Conservation (phyloP, 345 rosid species). For the Cardiospermum halicacabum region DNA sequence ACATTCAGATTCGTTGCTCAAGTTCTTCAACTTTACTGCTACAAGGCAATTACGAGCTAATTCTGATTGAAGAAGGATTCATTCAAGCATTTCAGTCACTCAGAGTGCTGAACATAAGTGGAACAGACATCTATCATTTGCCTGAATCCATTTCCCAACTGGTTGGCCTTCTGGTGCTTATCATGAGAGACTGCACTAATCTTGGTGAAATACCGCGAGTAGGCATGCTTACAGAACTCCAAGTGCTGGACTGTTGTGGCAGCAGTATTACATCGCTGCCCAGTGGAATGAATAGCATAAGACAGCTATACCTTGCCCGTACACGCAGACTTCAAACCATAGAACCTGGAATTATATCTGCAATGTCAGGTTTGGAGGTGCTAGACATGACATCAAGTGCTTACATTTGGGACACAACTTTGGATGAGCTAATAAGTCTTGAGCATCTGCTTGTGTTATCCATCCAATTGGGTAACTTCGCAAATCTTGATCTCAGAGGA, state of each 20-base stretch:
- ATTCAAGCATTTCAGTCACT: slow-evolving; percentile 28
- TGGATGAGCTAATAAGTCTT: slow-evolving; percentile 22
- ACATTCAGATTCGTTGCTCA: slow-evolving; percentile 17
- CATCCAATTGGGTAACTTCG: slow-evolving; percentile 19
- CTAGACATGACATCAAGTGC: too few relatives aligned
- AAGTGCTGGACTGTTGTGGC: slow-evolving; percentile 34
- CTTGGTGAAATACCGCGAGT: slow-evolving; percentile 31
- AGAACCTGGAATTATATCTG: slow-evolving; percentile 21
- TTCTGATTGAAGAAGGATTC: slow-evolving; percentile 18
- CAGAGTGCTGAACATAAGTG: slow-evolving; percentile 29
- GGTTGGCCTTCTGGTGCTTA: slow-evolving; percentile 24
- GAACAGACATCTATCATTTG: slow-evolving; percentile 25
- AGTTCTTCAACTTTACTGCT: slow-evolving; percentile 25
- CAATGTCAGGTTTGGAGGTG: slow-evolving; percentile 6
- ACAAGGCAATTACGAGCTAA: slow-evolving; percentile 28
- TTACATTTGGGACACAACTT: slow-evolving; percentile 26
- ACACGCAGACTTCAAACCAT: slow-evolving; percentile 34
- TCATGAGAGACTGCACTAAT: slow-evolving; percentile 26
- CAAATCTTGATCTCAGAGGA: slow-evolving; percentile 19
- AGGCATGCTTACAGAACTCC: slow-evolving; percentile 27
- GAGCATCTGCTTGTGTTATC: slow-evolving; percentile 15
- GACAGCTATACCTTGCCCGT: slow-evolving; percentile 28
- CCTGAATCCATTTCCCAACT: slow-evolving; percentile 29
- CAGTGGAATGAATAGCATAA: slow-evolving; percentile 26
- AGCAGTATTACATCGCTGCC: slow-evolving; percentile 29